Evolutionary conservation across 345 rosid species (phyloP), one percentile per base, ranked within the genome.

Genomic region (Acer saccharum): DNA sequence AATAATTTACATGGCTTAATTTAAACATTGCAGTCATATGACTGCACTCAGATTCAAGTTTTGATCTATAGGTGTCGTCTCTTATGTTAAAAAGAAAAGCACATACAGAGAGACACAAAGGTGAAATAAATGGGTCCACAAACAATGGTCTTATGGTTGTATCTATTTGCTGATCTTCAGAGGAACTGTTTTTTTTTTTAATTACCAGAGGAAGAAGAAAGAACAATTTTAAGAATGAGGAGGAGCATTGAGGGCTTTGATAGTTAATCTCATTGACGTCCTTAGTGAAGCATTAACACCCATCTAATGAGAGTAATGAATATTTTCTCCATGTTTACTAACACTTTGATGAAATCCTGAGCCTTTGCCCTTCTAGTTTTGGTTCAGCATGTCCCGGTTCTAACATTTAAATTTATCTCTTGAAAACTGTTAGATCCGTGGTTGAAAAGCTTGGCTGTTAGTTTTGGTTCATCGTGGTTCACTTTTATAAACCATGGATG

Each of bases 391-490:
- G 71, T n/a, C 41, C 64, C 76, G 54, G 20, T 61, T 62, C 76
- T 69, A 70, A 74, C 41, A 62, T 27, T 65, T 64, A 44, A 21
- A 71, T 75, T 73, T 74, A 20, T 29, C 17, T 58, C 2, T 74
- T 50, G 27, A 82, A 64, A 73, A 70, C 65, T 73, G 25, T 66
- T 85, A 95, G 99, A 81, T 90, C 94, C 43, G 72, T 93, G 72
- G 81, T 93, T 66, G 88, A 88, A 85, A 93, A 86, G 91, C 95
- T 95, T 75, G 94, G 99, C 58, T 55, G 32, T 29, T 29, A 29
- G 32, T 29, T 29, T 29, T 29, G 32, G 32, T 29, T 29, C 32
- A 29, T 2, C 32, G 2, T 2, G 32, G 29, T 27, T 27, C 29
- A 27, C 29, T 27, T 27, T 27, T 1, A 27, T 27, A 4, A 29